phyloP scores from a whole-genome alignment of 106 monocot genomes.

The Amphibolis antarctica region DNA sequence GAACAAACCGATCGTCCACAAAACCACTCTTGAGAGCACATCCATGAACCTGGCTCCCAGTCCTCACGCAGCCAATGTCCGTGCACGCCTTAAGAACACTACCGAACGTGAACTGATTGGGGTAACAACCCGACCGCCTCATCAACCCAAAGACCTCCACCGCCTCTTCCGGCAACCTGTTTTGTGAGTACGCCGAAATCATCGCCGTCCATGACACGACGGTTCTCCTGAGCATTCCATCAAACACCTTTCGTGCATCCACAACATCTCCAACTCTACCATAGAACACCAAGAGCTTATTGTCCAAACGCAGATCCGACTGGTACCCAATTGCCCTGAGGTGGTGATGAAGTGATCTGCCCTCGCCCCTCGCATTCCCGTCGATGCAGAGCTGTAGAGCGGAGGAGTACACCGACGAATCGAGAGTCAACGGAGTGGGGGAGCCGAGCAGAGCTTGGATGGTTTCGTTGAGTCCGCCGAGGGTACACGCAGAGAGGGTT shows the following conservation, averaged over 20 bases:
- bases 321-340: conserved; percentile 8
- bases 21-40: conserved; percentile 43
- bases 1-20: conserved; percentile 34
- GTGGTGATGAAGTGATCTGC: conserved; percentile 23
- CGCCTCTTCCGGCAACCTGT: conserved; percentile 31
- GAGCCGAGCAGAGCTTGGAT: conserved; percentile 20
- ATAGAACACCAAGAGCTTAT: conserved; percentile 53
- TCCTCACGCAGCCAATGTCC: conserved; percentile 13
- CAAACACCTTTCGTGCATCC: conserved; percentile 50
- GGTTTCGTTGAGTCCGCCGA: conserved; percentile 25
- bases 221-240: conserved; percentile 46
- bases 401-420: conserved; percentile 16
- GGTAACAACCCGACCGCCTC: conserved; percentile 21
- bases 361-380: conserved; percentile 18
- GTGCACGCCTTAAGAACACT: conserved; percentile 44
- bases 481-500: conserved; percentile 13
- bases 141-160: conserved; percentile 38
- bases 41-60: conserved; percentile 49
- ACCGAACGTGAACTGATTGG: conserved; percentile 70
- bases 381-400: conserved; percentile 44
- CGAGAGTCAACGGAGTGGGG: not conserved
- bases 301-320: conserved; percentile 30
- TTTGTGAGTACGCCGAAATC: conserved; percentile 49
- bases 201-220: conserved; percentile 77
- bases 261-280: conserved; percentile 27